Base-by-base conservation (phyloP, 805 yeast genomes). In the Saccharomyces kudriavzevii region DNA sequence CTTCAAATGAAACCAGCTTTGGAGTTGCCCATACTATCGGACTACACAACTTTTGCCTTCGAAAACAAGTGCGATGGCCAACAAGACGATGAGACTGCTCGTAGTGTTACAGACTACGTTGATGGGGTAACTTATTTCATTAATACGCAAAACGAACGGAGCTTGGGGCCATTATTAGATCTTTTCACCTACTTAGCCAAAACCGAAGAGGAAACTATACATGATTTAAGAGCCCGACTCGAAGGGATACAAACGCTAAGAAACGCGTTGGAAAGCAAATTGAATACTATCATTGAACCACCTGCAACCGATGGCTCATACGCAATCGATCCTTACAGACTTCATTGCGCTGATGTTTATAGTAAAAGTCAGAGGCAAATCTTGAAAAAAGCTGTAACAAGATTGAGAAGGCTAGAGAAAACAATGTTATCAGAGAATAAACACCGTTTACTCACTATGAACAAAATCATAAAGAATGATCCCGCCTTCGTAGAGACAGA, bases 241-340 rank as follows among this genome's bases (percentile, higher is more conserved):
- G 80, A 82, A 24, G 89, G 87, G 0, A 60, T 84, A 45, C 79
- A 81, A 54, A 75, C 77, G 51, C 61, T 85, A 47, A 74, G 83
- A 50, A 66, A 68, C 10, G 85, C 89, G 0, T 58, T 85, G 6
- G 81, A 80, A 45, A 64, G 75, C 9, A 84, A 85, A 58, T 57
- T 50, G n/a, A 58, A 57, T 50, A 55, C 56, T 24, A 59, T 6
- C 26, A 65, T 52, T 26, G 27, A 11, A n/a, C 48, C 28, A 50
- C 11, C 14, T 4, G 27, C 28, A 29, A 2, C 50, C 55, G 3
- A 55, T 60, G n/a, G 57, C 49, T 2, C 17, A 20, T 56, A 52
- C 26, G 30, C 35, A 9, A 48, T 55, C 5, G 47, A 43, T 2
- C 52, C 48, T 24, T 64, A 50, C 52, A 67, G 63, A 51, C 50